Evolutionary conservation across 139 green algal species (phyloP).

Genomic region (Picochlorum sp.): DNA sequence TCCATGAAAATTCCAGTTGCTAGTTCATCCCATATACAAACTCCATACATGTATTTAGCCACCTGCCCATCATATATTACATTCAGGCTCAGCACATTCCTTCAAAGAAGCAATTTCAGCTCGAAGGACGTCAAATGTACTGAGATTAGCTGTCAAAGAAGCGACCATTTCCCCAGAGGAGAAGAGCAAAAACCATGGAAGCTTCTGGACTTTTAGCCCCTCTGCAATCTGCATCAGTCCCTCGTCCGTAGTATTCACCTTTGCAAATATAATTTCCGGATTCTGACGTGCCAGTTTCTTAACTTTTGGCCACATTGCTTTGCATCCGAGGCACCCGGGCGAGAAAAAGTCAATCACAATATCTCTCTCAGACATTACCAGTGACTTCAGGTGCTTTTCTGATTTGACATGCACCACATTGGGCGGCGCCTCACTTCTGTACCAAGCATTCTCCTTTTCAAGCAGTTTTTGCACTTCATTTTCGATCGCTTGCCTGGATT

Average conservation of each 20-base stretch:
- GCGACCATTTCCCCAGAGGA: constrained; percentile 6
- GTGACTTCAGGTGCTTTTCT: constrained; percentile 5
- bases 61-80: too few species aligned
- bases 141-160: constrained; percentile 47
- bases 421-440: background rate
- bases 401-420: constrained; percentile 11
- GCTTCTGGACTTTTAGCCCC: constrained; percentile 29
- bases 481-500: too few species aligned
- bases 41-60: too few species aligned
- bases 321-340: constrained; percentile 24
- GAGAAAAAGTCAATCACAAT: constrained; percentile 48
- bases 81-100: constrained; percentile 4
- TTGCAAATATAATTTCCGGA: constrained; percentile 43
- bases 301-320: constrained; percentile 40
- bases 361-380: background rate
- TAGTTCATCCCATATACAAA: too few species aligned
- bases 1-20: too few species aligned
- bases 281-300: constrained; percentile 38
- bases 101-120: constrained; percentile 33
- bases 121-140: constrained; percentile 31
- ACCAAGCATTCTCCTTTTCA: constrained; percentile 1
- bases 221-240: constrained; percentile 27
- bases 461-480: background rate
- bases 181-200: constrained; percentile 44
- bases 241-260: constrained; percentile 26